phyloP scores from a whole-genome alignment of 306 rosid species.

The Spatholobus suberectus region DNA sequence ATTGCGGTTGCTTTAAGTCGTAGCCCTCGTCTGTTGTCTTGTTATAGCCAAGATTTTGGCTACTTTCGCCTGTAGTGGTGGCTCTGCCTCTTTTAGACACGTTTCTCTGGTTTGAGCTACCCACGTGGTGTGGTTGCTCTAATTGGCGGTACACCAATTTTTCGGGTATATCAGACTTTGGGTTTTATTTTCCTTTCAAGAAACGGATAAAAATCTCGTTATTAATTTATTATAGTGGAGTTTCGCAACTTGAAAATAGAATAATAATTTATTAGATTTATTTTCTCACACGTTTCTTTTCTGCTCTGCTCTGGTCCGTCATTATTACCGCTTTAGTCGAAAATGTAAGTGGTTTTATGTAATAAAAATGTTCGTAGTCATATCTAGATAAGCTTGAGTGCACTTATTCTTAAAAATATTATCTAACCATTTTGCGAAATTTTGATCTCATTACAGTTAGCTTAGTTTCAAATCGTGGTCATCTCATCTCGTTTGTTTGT shows the following conservation, averaged over 20 bases:
- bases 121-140: slow-evolving; percentile 32
- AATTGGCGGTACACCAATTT: background rate
- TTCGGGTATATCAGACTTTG: slow-evolving; percentile 1
- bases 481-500: too few species aligned
- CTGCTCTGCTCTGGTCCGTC: background rate
- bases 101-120: background rate
- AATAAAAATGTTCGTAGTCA: too few species aligned
- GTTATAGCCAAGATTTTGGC: slow-evolving; percentile 5
- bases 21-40: background rate
- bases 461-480: too few species aligned
- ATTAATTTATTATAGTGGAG: background rate
- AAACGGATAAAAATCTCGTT: background rate
- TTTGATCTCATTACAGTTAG: too few species aligned
- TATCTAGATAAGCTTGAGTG: too few species aligned
- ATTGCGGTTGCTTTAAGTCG: slow-evolving; percentile 54
- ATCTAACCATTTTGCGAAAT: too few species aligned
- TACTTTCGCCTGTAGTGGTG: slow-evolving; percentile 9
- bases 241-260: background rate
- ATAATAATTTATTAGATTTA: background rate
- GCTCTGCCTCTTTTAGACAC: slow-evolving; percentile 16
- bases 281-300: background rate
- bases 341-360: too few species aligned
- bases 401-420: too few species aligned
- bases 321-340: too few species aligned
- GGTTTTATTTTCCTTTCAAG: background rate